phyloP scores from a whole-genome alignment of 1,284 basidiomycete genomes.

The Ceratobasidium sp. region DNA sequence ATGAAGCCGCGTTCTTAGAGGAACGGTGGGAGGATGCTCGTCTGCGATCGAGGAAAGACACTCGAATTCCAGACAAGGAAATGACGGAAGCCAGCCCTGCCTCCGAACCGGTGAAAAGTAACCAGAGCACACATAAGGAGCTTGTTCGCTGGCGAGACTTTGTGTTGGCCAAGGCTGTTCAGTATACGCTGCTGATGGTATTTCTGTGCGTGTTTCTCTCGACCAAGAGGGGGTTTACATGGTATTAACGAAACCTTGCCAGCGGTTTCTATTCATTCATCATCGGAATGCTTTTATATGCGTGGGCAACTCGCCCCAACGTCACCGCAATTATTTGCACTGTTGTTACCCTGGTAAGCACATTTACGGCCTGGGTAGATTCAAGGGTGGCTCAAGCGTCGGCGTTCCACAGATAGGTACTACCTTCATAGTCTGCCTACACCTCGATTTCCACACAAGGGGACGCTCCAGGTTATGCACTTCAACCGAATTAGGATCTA shows the following conservation, averaged over 20 bases:
- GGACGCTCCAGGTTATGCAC: constrained; percentile 18
- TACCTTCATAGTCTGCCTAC: background rate
- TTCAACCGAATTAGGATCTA: constrained; percentile 11
- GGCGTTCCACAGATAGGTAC: background rate
- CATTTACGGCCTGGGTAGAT: background rate
- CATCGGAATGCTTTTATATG: constrained; percentile 11
- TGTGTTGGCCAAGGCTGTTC: constrained; percentile 13
- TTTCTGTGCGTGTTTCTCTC: background rate
- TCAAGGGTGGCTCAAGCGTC: background rate
- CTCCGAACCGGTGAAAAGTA: background rate
- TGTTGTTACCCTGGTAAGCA: constrained; percentile 16
- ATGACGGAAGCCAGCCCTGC: background rate
- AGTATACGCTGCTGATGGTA: constrained; percentile 4
- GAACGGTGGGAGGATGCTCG: background rate
- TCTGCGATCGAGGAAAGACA: background rate
- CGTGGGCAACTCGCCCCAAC: constrained; percentile 13
- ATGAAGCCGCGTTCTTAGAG: background rate
- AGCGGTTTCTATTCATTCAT: constrained; percentile 30
- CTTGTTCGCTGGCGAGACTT: background rate
- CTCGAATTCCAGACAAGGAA: no score
- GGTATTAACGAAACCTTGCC: background rate
- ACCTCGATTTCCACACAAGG: constrained; percentile 31
- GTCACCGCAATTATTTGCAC: constrained; percentile 19
- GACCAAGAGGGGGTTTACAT: background rate
- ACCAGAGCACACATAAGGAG: background rate